Percentiles rank a stretch among this genome's conserved stretches.
Evolutionary conservation across 2,329 filamentous ascomycete genomes (phyloP).

Genomic region (Hypoxylon rubiginosum): DNA sequence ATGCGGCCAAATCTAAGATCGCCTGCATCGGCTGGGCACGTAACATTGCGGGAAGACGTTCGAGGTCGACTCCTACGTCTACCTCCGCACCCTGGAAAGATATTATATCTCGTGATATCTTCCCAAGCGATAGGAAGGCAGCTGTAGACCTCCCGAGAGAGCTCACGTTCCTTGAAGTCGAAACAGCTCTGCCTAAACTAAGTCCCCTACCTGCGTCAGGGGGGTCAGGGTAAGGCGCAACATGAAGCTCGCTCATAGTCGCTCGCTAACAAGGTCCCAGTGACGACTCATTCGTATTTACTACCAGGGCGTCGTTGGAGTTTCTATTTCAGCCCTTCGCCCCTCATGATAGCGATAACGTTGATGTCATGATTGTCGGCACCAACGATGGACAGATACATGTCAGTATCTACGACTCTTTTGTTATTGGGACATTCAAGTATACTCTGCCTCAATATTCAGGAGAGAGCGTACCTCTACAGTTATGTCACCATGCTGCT

Average conservation of each 20-base stretch:
- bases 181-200: conserved; percentile 81
- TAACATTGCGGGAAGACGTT: conserved; percentile 56
- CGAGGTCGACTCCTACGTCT: conserved; percentile 29
- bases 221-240: conserved; percentile 68
- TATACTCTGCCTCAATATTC: conserved; percentile 58
- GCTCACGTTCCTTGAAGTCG: conserved; percentile 80
- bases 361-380: conserved; percentile 83
- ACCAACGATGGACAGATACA: conserved; percentile 79
- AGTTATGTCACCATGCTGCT: conserved; percentile 73
- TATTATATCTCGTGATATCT: conserved; percentile 48
- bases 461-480: conserved; percentile 47
- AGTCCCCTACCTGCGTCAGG: conserved; percentile 76
- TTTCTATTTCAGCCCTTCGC: conserved; percentile 75
- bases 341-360: conserved; percentile 76
- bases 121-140: conserved; percentile 47
- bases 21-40: conserved; percentile 68
- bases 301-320: conserved; percentile 76
- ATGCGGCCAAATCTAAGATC: conserved; percentile 59
- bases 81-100: conserved; percentile 50
- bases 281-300: conserved; percentile 73
- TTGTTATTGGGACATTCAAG: conserved; percentile 78
- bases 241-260: conserved; percentile 8
- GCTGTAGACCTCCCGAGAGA: conserved; percentile 75
- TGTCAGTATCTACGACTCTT: conserved; percentile 87
- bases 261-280: conserved; percentile 53